These are phyloP conservation scores for Heimioporus sp. DNA, from an alignment of 768 basidiomycete species.

Conservation along the genomic window DNA sequence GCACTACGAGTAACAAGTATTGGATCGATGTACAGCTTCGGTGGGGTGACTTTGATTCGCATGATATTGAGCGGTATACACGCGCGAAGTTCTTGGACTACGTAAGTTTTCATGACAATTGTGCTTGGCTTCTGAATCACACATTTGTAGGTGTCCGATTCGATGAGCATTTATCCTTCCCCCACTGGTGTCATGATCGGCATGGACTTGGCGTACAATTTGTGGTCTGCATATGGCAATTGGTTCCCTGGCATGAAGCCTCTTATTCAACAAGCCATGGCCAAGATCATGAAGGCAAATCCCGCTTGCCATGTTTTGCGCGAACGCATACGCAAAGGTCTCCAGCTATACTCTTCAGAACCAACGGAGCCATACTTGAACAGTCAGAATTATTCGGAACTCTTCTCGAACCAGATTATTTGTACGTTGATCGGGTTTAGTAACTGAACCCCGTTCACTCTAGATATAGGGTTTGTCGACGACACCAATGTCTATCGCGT, in stretches of 20 bases:
- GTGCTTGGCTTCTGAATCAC: constrained; percentile 1
- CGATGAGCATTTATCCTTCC: constrained; percentile 98
- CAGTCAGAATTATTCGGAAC: constrained; percentile 95
- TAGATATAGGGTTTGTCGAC: constrained; percentile 88
- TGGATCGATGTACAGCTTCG: constrained; percentile 96
- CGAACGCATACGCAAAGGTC: constrained; percentile 97
- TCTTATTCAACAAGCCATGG: constrained; percentile 97
- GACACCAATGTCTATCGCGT: constrained; percentile 99
- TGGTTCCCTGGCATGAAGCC: constrained; percentile 99
- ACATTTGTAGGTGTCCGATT: constrained; percentile 72
- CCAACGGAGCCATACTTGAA: constrained; percentile 99
- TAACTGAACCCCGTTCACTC: constrained; percentile 5
- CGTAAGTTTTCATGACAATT: constrained; percentile 39
- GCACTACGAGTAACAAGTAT: constrained; percentile 98
- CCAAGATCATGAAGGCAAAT: constrained; percentile 99
- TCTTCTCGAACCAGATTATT: constrained; percentile 98
- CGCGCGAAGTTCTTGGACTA: constrained; percentile 99
- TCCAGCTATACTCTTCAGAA: constrained; percentile 98
- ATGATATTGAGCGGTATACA: constrained; percentile 98
- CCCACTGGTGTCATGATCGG: constrained; percentile 99
- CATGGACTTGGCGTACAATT: constrained; percentile 97
- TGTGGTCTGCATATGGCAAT: constrained; percentile 98
- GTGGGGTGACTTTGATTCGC: constrained; percentile 99
- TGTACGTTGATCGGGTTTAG: constrained; percentile 44
- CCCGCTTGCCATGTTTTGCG: constrained; percentile 96